Base-by-base conservation (phyloP, 176 grass and related monocot species). In the Triticum timopheevii region DNA sequence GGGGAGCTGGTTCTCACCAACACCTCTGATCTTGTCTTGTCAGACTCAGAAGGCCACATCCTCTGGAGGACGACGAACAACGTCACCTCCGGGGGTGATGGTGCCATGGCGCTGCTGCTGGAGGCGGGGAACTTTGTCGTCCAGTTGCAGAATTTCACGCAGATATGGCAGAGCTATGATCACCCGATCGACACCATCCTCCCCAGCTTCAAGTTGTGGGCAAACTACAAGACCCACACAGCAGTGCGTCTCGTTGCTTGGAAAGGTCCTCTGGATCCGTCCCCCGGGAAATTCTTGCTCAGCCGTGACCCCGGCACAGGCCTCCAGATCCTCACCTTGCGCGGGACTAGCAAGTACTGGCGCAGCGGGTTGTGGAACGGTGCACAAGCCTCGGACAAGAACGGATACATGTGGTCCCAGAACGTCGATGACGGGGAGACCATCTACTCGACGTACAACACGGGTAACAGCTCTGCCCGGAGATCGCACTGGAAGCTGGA, bases 361-460 rank as follows among this genome's bases (percentile, higher is more conserved):
- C 77, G 93, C 17, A 90, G 69, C 13, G 85, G 88, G 1, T 78
- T 88, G 12, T 88, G 84, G 85, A 74, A 22, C 10, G 87, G 90
- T 19, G 17, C 45, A 2, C 2, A 27, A 30, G 15, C 73, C 27
- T 76, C 73, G 1, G 16, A 19, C 16, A 30, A 31, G 15, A 20
- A 50, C 9, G 45, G 16, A 20, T 54, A 3, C 73, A 76, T 76
- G 15, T 54, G 73, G 73, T 31, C 13, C 44, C 44, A 76, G 8
- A 52, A 31, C 44, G 44, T 76, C 15, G 44, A 76, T 0, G 45
- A 76, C 2, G 73, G 73, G 16, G 73, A 76, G 27, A 20, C 16
- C 44, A 52, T 52, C 45, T 76, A 52, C 73, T 10, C 15, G 17
- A 31, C 73, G 0, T 76, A 52, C 73, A 76, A 19, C 8, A 31